A percentile compares a stretch with the other conserved stretches of the same genome.
Evolutionary conservation across 257 asterid species (phyloP).

Genomic region (Asclepias syriaca): DNA sequence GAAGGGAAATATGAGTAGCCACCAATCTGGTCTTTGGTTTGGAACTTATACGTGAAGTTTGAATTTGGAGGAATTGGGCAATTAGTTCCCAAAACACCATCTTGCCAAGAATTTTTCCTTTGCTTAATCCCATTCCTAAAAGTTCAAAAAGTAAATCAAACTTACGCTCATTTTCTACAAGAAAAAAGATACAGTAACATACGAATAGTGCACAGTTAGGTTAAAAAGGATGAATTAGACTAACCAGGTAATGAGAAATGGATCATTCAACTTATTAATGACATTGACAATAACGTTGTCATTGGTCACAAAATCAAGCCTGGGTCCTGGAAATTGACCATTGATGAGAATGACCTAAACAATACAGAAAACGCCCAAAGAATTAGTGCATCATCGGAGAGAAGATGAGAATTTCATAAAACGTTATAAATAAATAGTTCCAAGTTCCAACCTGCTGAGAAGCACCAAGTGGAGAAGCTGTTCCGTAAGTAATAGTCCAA

Average conservation of each 20-base stretch:
- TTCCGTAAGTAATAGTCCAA: slow-evolving; percentile 87
- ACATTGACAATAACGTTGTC: slow-evolving; percentile 78
- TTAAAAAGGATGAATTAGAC: slow-evolving; percentile 19
- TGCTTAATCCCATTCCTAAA: slow-evolving; percentile 96
- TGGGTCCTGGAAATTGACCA: slow-evolving; percentile 96
- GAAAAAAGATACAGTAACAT: too few species aligned
- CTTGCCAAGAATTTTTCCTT: slow-evolving; percentile 98
- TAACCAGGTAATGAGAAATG: slow-evolving; percentile 87
- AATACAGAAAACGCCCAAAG: slow-evolving; percentile 15
- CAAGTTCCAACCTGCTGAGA: slow-evolving; percentile 69
- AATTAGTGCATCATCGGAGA: not conserved
- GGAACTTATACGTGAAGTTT: slow-evolving; percentile 83
- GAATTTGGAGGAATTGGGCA: slow-evolving; percentile 78
- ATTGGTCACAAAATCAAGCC: slow-evolving; percentile 74
- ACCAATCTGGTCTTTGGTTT: slow-evolving; percentile 91
- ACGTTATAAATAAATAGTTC: not conserved
- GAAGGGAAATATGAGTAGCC: slow-evolving; percentile 89
- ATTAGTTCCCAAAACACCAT: slow-evolving; percentile 90
- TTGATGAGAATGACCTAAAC: slow-evolving; percentile 83
- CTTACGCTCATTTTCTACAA: too few species aligned
- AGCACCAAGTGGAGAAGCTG: slow-evolving; percentile 67
- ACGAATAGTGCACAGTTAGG: not conserved
- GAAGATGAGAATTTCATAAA: not conserved
- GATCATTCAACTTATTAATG: slow-evolving; percentile 71
- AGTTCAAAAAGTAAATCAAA: not conserved